Evolutionary conservation across 2,329 filamentous ascomycete species (phyloP).

Genomic region (Verticillium nonalfalfae): DNA sequence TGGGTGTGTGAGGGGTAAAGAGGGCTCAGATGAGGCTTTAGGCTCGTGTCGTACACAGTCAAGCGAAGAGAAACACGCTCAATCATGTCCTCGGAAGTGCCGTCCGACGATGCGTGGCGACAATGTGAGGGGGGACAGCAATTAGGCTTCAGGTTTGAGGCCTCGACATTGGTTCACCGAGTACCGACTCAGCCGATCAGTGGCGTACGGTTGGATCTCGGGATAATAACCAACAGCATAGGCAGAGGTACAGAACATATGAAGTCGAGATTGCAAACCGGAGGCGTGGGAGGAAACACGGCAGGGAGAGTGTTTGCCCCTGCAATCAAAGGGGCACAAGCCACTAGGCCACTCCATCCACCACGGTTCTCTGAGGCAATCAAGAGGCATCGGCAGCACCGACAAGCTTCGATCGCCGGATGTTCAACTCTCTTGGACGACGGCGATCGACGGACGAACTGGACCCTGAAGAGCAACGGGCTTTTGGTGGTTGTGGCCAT

Average conservation of each 20-base stretch:
- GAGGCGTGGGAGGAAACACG: not conserved
- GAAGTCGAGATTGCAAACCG: not conserved
- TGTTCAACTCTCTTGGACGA: not conserved
- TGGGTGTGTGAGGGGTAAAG: conserved; percentile 8
- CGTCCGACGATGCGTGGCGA: not conserved
- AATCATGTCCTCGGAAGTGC: not conserved
- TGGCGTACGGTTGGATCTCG: not conserved
- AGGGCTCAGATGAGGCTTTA: conserved; percentile 1
- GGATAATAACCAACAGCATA: not conserved
- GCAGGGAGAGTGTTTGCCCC: not conserved
- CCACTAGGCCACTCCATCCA: not conserved
- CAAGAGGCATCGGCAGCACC: not conserved
- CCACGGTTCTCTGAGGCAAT: not conserved
- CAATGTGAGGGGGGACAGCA: not conserved
- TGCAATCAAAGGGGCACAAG: not conserved
- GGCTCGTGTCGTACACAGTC: not conserved
- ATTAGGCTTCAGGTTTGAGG: not conserved
- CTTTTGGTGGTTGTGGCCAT: not conserved
- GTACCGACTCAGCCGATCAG: not conserved
- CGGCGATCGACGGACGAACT: not conserved
- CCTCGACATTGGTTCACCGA: not conserved
- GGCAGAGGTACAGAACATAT: not conserved
- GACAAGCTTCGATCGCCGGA: not conserved
- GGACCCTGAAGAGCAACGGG: not conserved
- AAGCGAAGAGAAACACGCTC: not conserved